Percentiles rank a stretch among this genome's conserved stretches.
Conservation (phyloP, 306 rosid species). For the Casuarina glauca region DNA sequence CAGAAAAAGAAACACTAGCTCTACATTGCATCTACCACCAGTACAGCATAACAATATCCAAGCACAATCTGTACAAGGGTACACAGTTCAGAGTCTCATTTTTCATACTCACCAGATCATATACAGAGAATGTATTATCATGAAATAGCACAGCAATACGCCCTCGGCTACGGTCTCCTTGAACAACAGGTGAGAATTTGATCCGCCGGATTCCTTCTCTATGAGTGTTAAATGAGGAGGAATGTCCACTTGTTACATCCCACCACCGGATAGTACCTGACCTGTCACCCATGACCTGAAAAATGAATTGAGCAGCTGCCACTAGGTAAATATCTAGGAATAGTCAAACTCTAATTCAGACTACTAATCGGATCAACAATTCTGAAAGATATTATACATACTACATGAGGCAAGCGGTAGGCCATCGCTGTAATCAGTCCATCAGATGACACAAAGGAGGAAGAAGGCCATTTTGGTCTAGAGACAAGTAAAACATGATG, state of each 20-base stretch:
- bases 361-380: slow-evolving; percentile 19
- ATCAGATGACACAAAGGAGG: slow-evolving; percentile 82
- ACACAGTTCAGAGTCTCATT: slow-evolving; percentile 18
- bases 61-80: slow-evolving; percentile 9
- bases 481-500: slow-evolving; percentile 27
- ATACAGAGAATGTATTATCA: slow-evolving; percentile 91
- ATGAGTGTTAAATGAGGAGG: slow-evolving; percentile 93
- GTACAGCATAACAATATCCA: slow-evolving; percentile 6
- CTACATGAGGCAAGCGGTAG: slow-evolving; percentile 97
- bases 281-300: slow-evolving; percentile 99
- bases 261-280: slow-evolving; percentile 94
- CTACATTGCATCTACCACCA: background rate
- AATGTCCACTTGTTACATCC: slow-evolving; percentile 93
- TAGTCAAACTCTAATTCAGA: slow-evolving; percentile 12
- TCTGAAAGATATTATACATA: slow-evolving; percentile 34
- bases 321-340: slow-evolving; percentile 27
- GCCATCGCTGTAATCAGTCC: slow-evolving; percentile 98
- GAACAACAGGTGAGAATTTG: slow-evolving; percentile 84
- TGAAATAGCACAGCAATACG: slow-evolving; percentile 90
- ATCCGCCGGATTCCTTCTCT: slow-evolving; percentile 93
- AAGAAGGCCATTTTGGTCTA: slow-evolving; percentile 99
- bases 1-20: background rate
- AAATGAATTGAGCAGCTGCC: slow-evolving; percentile 37
- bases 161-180: slow-evolving; percentile 91
- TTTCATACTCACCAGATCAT: slow-evolving; percentile 77